Percentiles rank a stretch among this genome's conserved stretches.
These are phyloP conservation scores for Phaffia rhodozyma DNA, from an alignment of 1,284 basidiomycete genomes.

Conservation along the genomic window DNA sequence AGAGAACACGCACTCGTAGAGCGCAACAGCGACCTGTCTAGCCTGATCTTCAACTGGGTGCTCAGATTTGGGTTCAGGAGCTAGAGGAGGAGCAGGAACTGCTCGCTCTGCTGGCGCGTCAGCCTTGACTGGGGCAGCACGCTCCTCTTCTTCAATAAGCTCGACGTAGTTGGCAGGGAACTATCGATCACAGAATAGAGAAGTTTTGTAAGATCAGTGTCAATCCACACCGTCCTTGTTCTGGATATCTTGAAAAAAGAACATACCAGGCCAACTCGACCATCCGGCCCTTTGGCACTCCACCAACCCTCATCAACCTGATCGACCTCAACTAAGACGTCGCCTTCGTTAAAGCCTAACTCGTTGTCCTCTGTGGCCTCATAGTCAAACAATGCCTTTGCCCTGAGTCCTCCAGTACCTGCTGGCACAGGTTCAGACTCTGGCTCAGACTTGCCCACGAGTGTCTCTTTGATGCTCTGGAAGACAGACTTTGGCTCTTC, in stretches of 20 bases:
- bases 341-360: slow-evolving; percentile 64
- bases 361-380: slow-evolving; percentile 59
- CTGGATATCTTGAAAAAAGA: background rate
- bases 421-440: background rate
- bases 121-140: background rate
- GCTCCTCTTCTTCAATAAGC: slow-evolving; percentile 39
- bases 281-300: slow-evolving; percentile 55
- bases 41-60: slow-evolving; percentile 37
- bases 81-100: slow-evolving; percentile 9
- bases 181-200: background rate
- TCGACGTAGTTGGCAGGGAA: slow-evolving; percentile 67
- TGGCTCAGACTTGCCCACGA: slow-evolving; percentile 12
- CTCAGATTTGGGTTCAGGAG: slow-evolving; percentile 32
- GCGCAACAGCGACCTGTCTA: slow-evolving; percentile 53
- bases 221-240: background rate
- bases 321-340: slow-evolving; percentile 67
- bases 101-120: background rate
- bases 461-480: too few species aligned
- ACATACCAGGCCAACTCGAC: slow-evolving; percentile 55
- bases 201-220: background rate
- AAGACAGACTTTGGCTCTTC: too few species aligned
- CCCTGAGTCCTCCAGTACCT: slow-evolving; percentile 30
- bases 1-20: slow-evolving; percentile 54
- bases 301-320: slow-evolving; percentile 45
- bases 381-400: slow-evolving; percentile 59